Evolutionary conservation across 2,329 filamentous ascomycete species (phyloP).

Genomic region (Fusarium lateritium): DNA sequence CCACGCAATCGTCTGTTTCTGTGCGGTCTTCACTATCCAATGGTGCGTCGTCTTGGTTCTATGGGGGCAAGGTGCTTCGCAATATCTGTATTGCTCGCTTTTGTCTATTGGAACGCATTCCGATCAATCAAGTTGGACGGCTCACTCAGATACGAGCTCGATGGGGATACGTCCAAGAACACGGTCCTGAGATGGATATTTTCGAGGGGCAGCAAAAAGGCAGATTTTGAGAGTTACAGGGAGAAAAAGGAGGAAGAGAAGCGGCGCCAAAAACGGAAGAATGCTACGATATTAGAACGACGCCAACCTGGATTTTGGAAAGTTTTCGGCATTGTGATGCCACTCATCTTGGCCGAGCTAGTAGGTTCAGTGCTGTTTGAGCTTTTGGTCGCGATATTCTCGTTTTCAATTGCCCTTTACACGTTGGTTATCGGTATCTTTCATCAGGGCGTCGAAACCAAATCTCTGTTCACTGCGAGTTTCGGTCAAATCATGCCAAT

Average conservation of each 20-base stretch:
- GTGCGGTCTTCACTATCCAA: conserved; percentile 18
- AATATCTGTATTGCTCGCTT: conserved; percentile 12
- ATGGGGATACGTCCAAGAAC: conserved; percentile 6
- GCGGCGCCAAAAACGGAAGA: conserved; percentile 1
- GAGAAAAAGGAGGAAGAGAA: background rate
- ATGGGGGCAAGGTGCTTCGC: conserved; percentile 7
- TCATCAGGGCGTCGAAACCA: conserved; percentile 2
- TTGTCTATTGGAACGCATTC: conserved; percentile 33
- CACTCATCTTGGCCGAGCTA: conserved; percentile 17
- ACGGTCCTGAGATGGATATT: conserved; percentile 11
- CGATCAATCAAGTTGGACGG: conserved; percentile 19
- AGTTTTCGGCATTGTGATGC: conserved; percentile 7
- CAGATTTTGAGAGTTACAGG: conserved; percentile 12
- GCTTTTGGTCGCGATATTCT: conserved; percentile 12
- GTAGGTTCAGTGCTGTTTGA: conserved; percentile 23
- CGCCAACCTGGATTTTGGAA: conserved; percentile 7
- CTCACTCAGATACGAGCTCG: background rate
- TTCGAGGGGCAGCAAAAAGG: background rate
- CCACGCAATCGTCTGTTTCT: conserved; percentile 19
- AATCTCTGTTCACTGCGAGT: conserved; percentile 2
- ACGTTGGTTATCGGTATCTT: conserved; percentile 13
- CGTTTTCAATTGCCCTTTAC: conserved; percentile 15
- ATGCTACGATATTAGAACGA: conserved; percentile 4
- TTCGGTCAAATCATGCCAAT: conserved; percentile 38
- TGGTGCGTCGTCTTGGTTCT: background rate